Percentiles rank a stretch among this genome's conserved stretches.
Evolutionary conservation across 495 filamentous ascomycete species (phyloP).

Genomic region (Podospora australis): DNA sequence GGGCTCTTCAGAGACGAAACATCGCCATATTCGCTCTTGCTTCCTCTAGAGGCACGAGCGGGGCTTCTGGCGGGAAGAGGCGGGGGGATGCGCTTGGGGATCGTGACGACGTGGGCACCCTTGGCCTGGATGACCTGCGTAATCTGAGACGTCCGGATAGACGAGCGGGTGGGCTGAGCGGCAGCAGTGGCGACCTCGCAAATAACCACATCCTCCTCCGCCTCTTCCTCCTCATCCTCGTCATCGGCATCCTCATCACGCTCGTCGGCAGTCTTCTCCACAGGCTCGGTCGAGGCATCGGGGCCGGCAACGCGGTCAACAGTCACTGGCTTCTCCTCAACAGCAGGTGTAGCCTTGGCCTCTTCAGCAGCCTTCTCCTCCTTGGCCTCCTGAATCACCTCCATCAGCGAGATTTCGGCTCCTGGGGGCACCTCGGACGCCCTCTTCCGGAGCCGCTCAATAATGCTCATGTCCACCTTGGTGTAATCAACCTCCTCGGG

Average conservation of each 20-base stretch:
- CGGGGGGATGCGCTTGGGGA: slow-evolving; percentile 63
- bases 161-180: slow-evolving; percentile 39
- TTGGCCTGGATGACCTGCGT: slow-evolving; percentile 40
- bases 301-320: not conserved
- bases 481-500: slow-evolving; percentile 49
- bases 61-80: slow-evolving; percentile 59
- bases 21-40: slow-evolving; percentile 30
- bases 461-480: slow-evolving; percentile 43
- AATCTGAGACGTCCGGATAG: slow-evolving; percentile 45
- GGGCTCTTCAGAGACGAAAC: slow-evolving; percentile 27
- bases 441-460: slow-evolving; percentile 27
- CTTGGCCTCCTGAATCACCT: slow-evolving; percentile 6
- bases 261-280: slow-evolving; percentile 16
- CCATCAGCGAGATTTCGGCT: slow-evolving; percentile 8
- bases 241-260: slow-evolving; percentile 33
- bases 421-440: slow-evolving; percentile 16
- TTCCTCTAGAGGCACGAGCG: slow-evolving; percentile 36
- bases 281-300: not conserved
- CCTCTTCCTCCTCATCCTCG: slow-evolving; percentile 43
- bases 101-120: slow-evolving; percentile 57
- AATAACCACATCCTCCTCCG: slow-evolving; percentile 46
- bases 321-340: not conserved
- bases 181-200: slow-evolving; percentile 44
- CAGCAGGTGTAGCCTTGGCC: not conserved
- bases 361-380: not conserved